Percentiles rank a stretch among this genome's conserved stretches.
Conservation (phyloP, 257 asterid species). For the Catharanthus roseus region DNA sequence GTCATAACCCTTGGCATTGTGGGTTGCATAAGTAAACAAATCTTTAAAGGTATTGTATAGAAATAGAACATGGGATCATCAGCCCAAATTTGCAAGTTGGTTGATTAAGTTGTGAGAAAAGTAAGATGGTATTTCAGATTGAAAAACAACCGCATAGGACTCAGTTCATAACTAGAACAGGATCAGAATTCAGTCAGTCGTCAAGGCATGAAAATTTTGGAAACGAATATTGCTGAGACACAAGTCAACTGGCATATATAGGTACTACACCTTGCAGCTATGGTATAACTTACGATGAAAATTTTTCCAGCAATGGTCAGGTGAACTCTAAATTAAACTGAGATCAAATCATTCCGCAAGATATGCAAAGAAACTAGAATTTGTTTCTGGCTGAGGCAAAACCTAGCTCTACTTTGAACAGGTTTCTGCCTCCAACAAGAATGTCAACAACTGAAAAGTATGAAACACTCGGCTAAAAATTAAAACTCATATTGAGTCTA, state of each 20-base stretch:
- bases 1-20: slow-evolving; percentile 16
- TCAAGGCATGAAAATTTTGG: neutral
- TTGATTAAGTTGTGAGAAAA: neutral
- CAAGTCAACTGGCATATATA: neutral
- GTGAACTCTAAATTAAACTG: neutral
- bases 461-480: neutral
- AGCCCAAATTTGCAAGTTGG: neutral
- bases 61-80: neutral
- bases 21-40: neutral
- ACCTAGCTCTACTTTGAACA: neutral
- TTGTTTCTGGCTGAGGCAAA: neutral
- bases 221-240: neutral
- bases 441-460: neutral
- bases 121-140: neutral
- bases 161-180: neutral
- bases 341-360: neutral
- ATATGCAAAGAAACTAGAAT: neutral
- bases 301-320: neutral
- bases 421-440: neutral
- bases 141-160: no score
- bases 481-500: neutral
- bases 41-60: neutral
- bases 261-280: neutral
- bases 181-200: neutral
- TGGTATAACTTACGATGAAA: no score